A percentile compares a stretch with the other conserved stretches of the same genome.
These are phyloP conservation scores for Fusarium sp. DNA, from an alignment of 2,329 filamentous ascomycete species.

Conservation along the genomic window DNA sequence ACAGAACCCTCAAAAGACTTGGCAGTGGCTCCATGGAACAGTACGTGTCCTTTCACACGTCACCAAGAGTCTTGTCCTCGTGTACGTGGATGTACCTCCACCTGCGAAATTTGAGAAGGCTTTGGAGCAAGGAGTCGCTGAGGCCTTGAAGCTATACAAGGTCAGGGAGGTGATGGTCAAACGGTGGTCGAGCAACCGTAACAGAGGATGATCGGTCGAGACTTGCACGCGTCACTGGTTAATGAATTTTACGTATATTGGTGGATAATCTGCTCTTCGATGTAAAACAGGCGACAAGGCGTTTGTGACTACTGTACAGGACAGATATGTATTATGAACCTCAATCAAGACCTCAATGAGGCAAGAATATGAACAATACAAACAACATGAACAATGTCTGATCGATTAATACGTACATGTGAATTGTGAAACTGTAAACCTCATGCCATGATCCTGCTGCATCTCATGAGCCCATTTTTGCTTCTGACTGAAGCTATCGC, in stretches of 20 bases:
- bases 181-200: slow-evolving; percentile 88
- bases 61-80: slow-evolving; percentile 87
- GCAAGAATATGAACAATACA: not conserved
- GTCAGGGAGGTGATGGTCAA: slow-evolving; percentile 84
- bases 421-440: not conserved
- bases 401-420: not conserved
- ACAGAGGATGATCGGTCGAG: slow-evolving; percentile 51
- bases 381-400: not conserved
- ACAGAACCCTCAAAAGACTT: slow-evolving; percentile 65
- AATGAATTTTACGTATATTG: slow-evolving; percentile 14
- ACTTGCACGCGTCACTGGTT: not conserved
- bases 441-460: not conserved
- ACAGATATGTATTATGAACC: slow-evolving; percentile 19
- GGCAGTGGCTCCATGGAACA: slow-evolving; percentile 89
- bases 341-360: not conserved
- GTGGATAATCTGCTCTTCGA: slow-evolving; percentile 3
- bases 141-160: slow-evolving; percentile 75
- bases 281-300: slow-evolving; percentile 21
- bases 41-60: slow-evolving; percentile 92
- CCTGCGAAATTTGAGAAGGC: slow-evolving; percentile 64
- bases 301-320: slow-evolving; percentile 24
- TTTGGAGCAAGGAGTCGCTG: slow-evolving; percentile 68
- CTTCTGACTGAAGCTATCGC: slow-evolving; percentile 36
- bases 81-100: slow-evolving; percentile 91
- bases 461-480: slow-evolving; percentile 24